Conservation (phyloP, 2,329 filamentous ascomycete species). For the Aspergillus thermomutatus region DNA sequence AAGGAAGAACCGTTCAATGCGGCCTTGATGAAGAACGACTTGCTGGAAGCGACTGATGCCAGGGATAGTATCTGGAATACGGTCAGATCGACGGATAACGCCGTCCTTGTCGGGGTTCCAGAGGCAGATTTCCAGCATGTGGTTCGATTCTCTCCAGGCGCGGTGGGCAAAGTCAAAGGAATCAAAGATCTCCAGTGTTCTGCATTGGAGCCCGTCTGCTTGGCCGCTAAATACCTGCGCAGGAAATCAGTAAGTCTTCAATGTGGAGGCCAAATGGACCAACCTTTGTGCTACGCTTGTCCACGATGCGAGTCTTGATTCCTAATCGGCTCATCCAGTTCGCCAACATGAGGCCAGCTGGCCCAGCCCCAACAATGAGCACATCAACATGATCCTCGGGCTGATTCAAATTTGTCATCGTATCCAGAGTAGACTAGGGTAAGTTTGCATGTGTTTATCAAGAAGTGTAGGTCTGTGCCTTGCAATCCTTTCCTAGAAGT, state of each 20-base stretch:
- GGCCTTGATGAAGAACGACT: slow-evolving; percentile 67
- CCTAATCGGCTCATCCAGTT: slow-evolving; percentile 10
- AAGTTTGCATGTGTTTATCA: not conserved
- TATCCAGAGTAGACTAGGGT: not conserved
- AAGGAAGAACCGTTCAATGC: slow-evolving; percentile 65
- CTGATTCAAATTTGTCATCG: not conserved
- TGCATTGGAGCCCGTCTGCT: slow-evolving; percentile 59
- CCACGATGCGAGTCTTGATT: slow-evolving; percentile 15
- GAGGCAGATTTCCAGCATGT: slow-evolving; percentile 25
- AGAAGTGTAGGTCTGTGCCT: not conserved
- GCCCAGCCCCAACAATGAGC: slow-evolving; percentile 14
- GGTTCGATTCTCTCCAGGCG: slow-evolving; percentile 45
- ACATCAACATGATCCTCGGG: slow-evolving; percentile 7
- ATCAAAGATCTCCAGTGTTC: slow-evolving; percentile 71
- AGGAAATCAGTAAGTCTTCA: too few relatives aligned
- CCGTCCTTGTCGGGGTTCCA: slow-evolving; percentile 61
- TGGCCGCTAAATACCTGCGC: slow-evolving; percentile 32
- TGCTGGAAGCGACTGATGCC: slow-evolving; percentile 63
- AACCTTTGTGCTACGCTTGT: slow-evolving; percentile 10
- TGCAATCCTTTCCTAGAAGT: not conserved
- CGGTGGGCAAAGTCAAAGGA: slow-evolving; percentile 65
- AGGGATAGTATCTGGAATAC: slow-evolving; percentile 61
- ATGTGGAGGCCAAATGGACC: not conserved
- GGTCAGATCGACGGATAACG: slow-evolving; percentile 55
- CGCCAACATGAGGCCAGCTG: slow-evolving; percentile 13